Evolutionary conservation across 345 rosid genomes (phyloP).

Genomic region (Murraya paniculata): DNA sequence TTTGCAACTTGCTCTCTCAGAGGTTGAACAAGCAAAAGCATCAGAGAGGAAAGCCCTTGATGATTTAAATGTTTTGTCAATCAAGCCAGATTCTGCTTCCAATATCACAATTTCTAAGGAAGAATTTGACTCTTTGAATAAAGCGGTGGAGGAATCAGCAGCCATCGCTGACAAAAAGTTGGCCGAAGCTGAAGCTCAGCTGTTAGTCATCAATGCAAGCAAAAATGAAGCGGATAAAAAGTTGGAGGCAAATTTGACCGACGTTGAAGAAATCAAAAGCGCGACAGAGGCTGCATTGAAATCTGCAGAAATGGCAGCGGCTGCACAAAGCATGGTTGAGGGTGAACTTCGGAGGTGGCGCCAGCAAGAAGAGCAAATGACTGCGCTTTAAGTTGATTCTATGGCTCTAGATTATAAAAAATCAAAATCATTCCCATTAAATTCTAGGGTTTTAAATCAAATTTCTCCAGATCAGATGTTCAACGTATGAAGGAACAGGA

Average conservation of each 20-base stretch:
- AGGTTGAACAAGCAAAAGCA: conserved; percentile 53
- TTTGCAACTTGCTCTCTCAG: conserved; percentile 38
- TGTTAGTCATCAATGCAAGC: conserved; percentile 46
- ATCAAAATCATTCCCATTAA: background rate
- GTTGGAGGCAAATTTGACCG: conserved; percentile 46
- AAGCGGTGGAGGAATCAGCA: conserved; percentile 50
- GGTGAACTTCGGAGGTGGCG: conserved; percentile 67
- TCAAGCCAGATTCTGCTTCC: conserved; percentile 21
- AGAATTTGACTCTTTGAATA: conserved; percentile 52
- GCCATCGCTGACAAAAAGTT: conserved; percentile 41
- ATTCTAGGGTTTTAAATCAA: background rate
- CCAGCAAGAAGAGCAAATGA: conserved; percentile 33
- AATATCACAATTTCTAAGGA: conserved; percentile 51
- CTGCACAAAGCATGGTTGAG: conserved; percentile 60
- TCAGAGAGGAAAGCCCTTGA: conserved; percentile 50
- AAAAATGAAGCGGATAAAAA: conserved; percentile 41
- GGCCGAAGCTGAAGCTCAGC: conserved; percentile 41
- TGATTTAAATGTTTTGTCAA: conserved; percentile 47
- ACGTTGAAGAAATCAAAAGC: conserved; percentile 59
- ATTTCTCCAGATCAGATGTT: background rate
- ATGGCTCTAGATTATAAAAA: background rate
- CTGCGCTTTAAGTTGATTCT: background rate
- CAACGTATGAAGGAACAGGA: background rate
- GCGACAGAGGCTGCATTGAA: conserved; percentile 73
- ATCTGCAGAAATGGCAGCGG: conserved; percentile 65